Conservation (phyloP, 148 eudicot species). For the Arbutus unedo region DNA sequence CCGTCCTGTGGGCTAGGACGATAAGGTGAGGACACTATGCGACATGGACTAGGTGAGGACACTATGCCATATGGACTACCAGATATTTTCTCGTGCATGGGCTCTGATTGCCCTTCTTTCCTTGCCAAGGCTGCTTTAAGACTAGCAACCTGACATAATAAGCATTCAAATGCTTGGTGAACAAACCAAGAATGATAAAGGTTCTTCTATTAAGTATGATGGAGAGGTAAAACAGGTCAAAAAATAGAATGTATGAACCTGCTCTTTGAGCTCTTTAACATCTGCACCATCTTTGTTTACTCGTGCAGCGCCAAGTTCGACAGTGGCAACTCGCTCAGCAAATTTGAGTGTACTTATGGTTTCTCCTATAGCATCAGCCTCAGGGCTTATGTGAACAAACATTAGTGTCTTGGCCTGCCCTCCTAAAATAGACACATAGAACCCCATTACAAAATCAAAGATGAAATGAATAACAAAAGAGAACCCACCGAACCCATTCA, state of each 20-base stretch:
- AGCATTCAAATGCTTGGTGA: neutral
- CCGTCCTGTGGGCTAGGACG: constrained; percentile 35
- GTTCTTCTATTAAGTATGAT: neutral
- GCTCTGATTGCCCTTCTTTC: constrained; percentile 54
- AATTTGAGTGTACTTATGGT: constrained; percentile 94
- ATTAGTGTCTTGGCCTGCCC: constrained; percentile 99
- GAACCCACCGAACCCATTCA: neutral
- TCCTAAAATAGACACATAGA: constrained; percentile 39
- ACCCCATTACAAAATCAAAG: constrained; percentile 9
- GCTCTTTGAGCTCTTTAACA: constrained; percentile 94
- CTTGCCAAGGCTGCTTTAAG: constrained; percentile 86
- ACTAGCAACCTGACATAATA: constrained; percentile 60
- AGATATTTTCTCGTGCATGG: constrained; percentile 33
- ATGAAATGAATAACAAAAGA: neutral
- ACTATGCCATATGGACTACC: constrained; percentile 46
- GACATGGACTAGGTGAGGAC: constrained; percentile 50
- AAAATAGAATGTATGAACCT: constrained; percentile 37
- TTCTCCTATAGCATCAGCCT: constrained; percentile 85
- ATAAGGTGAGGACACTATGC: constrained; percentile 40
- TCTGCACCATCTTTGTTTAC: constrained; percentile 78
- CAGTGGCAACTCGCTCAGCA: constrained; percentile 97
- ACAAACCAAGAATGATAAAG: neutral
- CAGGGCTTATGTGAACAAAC: constrained; percentile 99
- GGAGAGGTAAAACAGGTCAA: neutral
- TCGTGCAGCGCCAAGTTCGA: constrained; percentile 96